Conservation (phyloP, 1,139 yeast species). For the Saccharomyces hybrid region DNA sequence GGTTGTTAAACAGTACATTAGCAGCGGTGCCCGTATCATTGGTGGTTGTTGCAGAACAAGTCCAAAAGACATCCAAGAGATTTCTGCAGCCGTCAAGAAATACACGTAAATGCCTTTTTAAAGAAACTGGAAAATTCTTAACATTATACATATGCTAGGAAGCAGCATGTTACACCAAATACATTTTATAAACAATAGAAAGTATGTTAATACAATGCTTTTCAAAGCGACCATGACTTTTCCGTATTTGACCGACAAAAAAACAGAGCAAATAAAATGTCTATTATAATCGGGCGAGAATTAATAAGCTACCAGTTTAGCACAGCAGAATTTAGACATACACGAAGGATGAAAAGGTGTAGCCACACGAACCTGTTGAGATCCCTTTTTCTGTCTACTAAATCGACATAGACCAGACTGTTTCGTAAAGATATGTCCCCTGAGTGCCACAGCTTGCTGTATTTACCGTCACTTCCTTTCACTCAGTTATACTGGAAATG, state of each 20-base stretch:
- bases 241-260: background rate
- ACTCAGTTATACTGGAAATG: background rate
- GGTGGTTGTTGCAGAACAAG: constrained; percentile 31
- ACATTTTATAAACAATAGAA: no score
- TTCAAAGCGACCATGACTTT: background rate
- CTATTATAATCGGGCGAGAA: no score
- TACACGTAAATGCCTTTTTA: background rate
- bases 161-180: background rate
- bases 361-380: background rate
- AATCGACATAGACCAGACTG: background rate
- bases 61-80: constrained; percentile 21
- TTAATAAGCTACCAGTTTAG: no score
- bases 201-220: background rate
- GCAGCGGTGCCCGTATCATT: constrained; percentile 21
- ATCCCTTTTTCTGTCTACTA: background rate
- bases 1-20: constrained; percentile 17
- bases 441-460: background rate
- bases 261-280: background rate
- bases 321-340: no score
- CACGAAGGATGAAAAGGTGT: background rate
- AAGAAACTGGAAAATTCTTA: background rate
- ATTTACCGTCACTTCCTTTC: background rate
- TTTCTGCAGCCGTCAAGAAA: constrained; percentile 13
- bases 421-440: background rate
- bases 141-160: background rate